Base-by-base conservation (phyloP, 352 stramenopile species). In the Globisporangium camurandrum region DNA sequence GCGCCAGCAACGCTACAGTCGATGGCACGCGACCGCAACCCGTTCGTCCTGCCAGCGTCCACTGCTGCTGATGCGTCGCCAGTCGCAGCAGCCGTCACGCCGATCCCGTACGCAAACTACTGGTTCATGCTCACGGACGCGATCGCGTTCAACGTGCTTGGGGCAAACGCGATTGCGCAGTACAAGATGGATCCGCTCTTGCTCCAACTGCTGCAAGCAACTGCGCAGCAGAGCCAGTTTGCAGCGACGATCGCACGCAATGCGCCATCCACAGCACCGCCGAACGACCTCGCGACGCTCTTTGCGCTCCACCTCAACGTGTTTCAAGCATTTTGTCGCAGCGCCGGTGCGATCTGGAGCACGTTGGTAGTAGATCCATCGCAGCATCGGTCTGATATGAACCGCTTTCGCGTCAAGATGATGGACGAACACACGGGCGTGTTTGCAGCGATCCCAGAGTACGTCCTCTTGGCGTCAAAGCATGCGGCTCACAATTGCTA, bases 41-140 rank as follows among this genome's bases (percentile, higher is more conserved):
- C n/a, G n/a, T 78, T 72, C 17, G 52, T 38, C 1, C 47, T 83
- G 28, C 51, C 51, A 38, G 22, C 40, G 0, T 8, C 17, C 7
- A 40, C 19, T 27, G 31, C 11, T 20, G 42, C 19, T 31, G 36
- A 14, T 49, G 11, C 49, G 12, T 12, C 31, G 17, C 4, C 17
- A 59, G 5, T 26, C 31, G 17, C 19, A 31, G 39, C 28, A 10
- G n/a, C 20, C 6, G 41, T 31, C 4, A 34, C 22, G 4, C 38
- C 56, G 51, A 51, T 66, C 30, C 54, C 57, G 30, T 72, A 87
- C 51, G 75, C 75, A 17, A 74, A 76, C 44, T 90, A 77, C 40
- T 92, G 81, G 81, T 27, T 84, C 5, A 64, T 74, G 52, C 50
- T 93, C 12, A 86, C 78, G 0, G 81, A 93, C 63, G 70, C 59